Conservation (phyloP, 176 grass and related monocot genomes). For the bread wheat (Triticum aestivum) region IWGSC_CS_RefSeq_v2.1 NC_057808.1:386458477-386458976, state of each 20-base stretch:
- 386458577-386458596: slow-evolving; percentile 3
- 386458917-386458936: slow-evolving; percentile 68
- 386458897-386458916: not conserved
- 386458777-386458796: slow-evolving; percentile 90
- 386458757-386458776: slow-evolving; percentile 89
- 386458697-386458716: slow-evolving; percentile 97
- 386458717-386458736: slow-evolving; percentile 87
- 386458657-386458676: slow-evolving; percentile 16
- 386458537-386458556: slow-evolving; percentile 11
- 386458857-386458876: slow-evolving; percentile 16
- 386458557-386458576: not conserved
- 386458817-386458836: slow-evolving; percentile 75
- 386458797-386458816: slow-evolving; percentile 98
- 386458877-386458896: slow-evolving; percentile 12
- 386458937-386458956: slow-evolving; percentile 96
- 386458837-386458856: slow-evolving; percentile 10
- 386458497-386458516: not conserved
- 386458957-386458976: slow-evolving; percentile 97
- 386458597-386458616: not conserved
- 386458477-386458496: not conserved
- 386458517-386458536: not conserved
- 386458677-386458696: slow-evolving; percentile 31
- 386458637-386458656: not conserved
- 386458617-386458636: not conserved
- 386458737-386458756: slow-evolving; percentile 99